Evolutionary conservation across 306 rosid genomes (phyloP), one percentile per base, ranked within the genome.

Genomic region (Neltuma alba): DNA sequence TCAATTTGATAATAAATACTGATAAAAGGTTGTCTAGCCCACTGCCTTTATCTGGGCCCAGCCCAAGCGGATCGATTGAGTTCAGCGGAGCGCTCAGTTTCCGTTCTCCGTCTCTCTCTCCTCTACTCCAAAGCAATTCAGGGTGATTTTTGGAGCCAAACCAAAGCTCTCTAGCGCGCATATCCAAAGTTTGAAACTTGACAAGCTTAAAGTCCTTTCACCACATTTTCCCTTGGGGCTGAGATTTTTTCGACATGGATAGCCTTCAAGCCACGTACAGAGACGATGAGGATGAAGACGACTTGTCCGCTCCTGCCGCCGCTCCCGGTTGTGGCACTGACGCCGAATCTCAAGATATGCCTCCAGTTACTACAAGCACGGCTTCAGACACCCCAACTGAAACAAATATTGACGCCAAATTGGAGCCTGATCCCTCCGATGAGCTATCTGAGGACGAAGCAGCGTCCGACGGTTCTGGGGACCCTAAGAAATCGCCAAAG

Each of bases 201-300:
- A 20, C 64, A 70, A 66, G 72, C 82, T 83, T 55, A 70, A 44
- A 44, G 18, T 44, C 48, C 16, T 52, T 21, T 4, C 27, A 2
- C 45, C 33, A 37, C 70, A 54, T 16, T 48, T 72, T 20, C 14
- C 18, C 57, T 20, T 18, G 54, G 7, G 54, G 16, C n/a, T 11
- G 9, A 18, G 1, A 9, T 28, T 36, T 15, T 13, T 52, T 16
- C 9, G 47, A 80, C 48, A 94, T 94, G 97, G 97, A 90, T 71
- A 86, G 89, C 42, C 88, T 88, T 28, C 96, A 83, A 78, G 90
- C 97, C 55, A 88, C 84, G 11, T 88, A 89, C 91, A 86, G 79
- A 86, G 96, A 94, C 79, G 98, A 92, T 61, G 97, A 92, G 68
- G 96, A 91, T 11, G 97, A 90, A 57, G 97, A 87, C 33, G 89